Percentiles rank a stretch among this genome's conserved stretches.
Evolutionary conservation across 768 basidiomycete genomes (phyloP).

Genomic region (Psilocybe cubensis): DNA sequence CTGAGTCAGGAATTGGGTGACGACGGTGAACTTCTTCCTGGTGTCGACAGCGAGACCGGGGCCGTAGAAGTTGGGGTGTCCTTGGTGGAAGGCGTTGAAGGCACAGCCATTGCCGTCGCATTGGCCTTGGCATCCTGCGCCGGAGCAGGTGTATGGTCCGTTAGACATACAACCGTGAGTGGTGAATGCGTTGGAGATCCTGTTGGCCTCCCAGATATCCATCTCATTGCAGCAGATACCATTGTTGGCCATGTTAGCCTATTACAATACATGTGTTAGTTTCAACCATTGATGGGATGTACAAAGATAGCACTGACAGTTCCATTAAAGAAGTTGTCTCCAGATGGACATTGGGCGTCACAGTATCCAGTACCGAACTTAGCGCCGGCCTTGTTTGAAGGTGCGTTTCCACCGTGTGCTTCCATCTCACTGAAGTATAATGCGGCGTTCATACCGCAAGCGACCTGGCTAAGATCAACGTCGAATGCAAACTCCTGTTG

Average conservation of each 20-base stretch:
- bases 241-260: constrained; percentile 50
- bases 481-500: constrained; percentile 65
- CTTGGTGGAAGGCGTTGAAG: constrained; percentile 61
- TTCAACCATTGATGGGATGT: not conserved
- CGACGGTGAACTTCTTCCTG: constrained; percentile 50
- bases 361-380: constrained; percentile 70
- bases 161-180: constrained; percentile 47
- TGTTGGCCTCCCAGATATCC: constrained; percentile 63
- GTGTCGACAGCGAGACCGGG: constrained; percentile 49
- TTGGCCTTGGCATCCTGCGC: constrained; percentile 38
- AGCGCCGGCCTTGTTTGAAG: constrained; percentile 56
- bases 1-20: constrained; percentile 55
- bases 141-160: constrained; percentile 44
- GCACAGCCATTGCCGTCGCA: constrained; percentile 61
- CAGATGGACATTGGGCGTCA: constrained; percentile 64
- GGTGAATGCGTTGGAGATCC: constrained; percentile 50
- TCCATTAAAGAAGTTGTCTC: constrained; percentile 68
- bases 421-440: constrained; percentile 67
- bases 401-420: constrained; percentile 53
- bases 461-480: constrained; percentile 60
- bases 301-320: constrained; percentile 33
- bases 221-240: constrained; percentile 60
- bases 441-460: constrained; percentile 64
- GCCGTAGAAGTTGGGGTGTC: constrained; percentile 47
- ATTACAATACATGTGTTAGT: constrained; percentile 24